Base-by-base conservation (phyloP, 208 protist genomes). In the Naegleria fowleri region DNA sequence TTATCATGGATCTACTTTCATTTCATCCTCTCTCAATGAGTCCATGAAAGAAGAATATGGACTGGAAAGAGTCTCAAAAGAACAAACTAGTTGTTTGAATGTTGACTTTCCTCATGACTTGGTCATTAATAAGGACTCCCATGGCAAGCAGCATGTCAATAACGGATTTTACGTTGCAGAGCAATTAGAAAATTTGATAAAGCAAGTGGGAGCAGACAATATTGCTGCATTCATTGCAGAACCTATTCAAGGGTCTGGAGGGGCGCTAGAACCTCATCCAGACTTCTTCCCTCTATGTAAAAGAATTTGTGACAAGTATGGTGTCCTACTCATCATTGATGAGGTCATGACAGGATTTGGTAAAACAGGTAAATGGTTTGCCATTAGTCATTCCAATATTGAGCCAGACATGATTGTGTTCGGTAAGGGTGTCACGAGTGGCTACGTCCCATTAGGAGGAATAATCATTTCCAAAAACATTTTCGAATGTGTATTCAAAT, bases 171-270 rank as follows among this genome's bases (percentile, higher is more conserved):
- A 29, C 13, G 22, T 97, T 84, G 22, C 94, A 2, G 90, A 91
- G 7, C 95, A 95, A 39, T 88, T 98, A 0, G 87, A 95, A 22
- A 84, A 94, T 83, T 58, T 94, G 59, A 88, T 91, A 0, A 83
- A 95, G 11, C 38, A 83, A 9, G 43, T 55, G 5, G 89, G 76
- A n/a, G 25, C 67, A 2, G 36, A 89, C 9, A 52, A 75, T 1
- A 90, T 95, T 36, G 92, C 90, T 88, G 98, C 88, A 11, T 98
- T 98, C 91, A 93, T 98, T 29, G 83, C 95, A 19, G 98, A 99
- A 93, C 97, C 98, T 38, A 98, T 99, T 92, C 97, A 98, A 94
- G 97, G 97, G 67, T 97, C 98, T 92, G 97, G 96, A n/a, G 97
- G 97, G 79, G 93, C 94, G 3, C 58, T 96, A 13, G 94, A 98